Percentiles rank a stretch among this genome's conserved stretches.
Evolutionary conservation across 148 eudicot species (phyloP).

Genomic region (Nyssa sinensis): DNA sequence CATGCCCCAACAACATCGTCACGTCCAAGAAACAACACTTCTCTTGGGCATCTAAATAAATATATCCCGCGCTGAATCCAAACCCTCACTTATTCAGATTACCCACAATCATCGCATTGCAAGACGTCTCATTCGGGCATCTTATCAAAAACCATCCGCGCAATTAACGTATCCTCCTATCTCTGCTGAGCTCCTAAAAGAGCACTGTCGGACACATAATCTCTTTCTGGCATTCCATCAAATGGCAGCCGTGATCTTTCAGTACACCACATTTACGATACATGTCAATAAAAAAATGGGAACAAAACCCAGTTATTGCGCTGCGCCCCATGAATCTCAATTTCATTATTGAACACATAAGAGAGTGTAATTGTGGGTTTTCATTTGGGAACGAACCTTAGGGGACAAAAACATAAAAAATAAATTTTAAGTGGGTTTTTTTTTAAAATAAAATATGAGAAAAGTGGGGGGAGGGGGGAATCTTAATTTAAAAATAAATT

Average conservation of each 20-base stretch:
- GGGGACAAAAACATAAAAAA: conserved; percentile 25
- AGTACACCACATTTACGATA: conserved; percentile 42
- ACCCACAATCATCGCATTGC: conserved; percentile 50
- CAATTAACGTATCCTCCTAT: conserved; percentile 27
- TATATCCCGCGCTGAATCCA: conserved; percentile 25
- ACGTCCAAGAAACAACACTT: conserved; percentile 42
- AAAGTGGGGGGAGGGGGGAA: no score
- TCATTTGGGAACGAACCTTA: conserved; percentile 25
- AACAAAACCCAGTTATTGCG: conserved; percentile 36
- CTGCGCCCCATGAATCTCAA: conserved; percentile 28
- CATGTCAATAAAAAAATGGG: conserved; percentile 33
- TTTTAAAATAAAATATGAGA: no score
- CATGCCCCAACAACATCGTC: conserved; percentile 43
- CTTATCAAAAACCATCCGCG: conserved; percentile 35
- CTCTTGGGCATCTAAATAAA: conserved; percentile 34
- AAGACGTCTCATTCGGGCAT: conserved; percentile 40
- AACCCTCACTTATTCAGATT: conserved; percentile 34
- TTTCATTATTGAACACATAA: conserved; percentile 26
- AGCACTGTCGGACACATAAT: conserved; percentile 43
- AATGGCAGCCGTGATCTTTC: conserved; percentile 31
- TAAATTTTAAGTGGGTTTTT: no score
- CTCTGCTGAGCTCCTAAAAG: conserved; percentile 37
- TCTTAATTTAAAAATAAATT: no score
- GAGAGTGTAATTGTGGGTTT: conserved; percentile 42
- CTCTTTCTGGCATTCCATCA: conserved; percentile 39